These are phyloP conservation scores for Ophiostoma montium DNA, from an alignment of 2,329 filamentous ascomycete species.

Conservation along the genomic window DNA sequence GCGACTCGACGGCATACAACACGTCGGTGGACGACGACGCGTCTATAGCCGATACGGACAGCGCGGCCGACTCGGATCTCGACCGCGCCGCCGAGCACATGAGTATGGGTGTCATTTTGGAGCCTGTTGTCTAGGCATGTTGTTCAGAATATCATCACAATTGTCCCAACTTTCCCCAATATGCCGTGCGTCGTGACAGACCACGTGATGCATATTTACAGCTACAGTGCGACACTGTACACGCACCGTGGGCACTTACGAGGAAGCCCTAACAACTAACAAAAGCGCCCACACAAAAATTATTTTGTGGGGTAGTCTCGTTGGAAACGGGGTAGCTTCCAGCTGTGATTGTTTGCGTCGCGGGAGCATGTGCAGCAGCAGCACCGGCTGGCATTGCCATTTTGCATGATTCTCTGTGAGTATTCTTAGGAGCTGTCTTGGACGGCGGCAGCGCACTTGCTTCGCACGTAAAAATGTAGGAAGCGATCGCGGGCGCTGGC, in stretches of 20 bases:
- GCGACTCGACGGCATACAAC: neutral
- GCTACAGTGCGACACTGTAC: neutral
- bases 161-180: no score
- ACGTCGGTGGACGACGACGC: neutral
- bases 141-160: no score
- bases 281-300: constrained; percentile 7
- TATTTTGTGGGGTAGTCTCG: constrained; percentile 4
- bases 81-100: neutral
- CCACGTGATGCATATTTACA: neutral
- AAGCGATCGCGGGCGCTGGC: no score
- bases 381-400: no score
- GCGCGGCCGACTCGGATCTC: neutral
- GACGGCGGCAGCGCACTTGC: no score
- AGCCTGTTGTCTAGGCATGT: no score
- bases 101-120: neutral
- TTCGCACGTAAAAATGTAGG: neutral
- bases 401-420: no score
- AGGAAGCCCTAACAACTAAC: constrained; percentile 6
- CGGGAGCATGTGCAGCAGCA: no score
- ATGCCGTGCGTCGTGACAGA: neutral
- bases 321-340: constrained; percentile 5
- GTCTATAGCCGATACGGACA: neutral
- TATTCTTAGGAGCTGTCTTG: no score
- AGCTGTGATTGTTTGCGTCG: no score
- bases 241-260: neutral